phyloP scores from a whole-genome alignment of 208 protist species.

The Acanthamoeba triangularis region DNA sequence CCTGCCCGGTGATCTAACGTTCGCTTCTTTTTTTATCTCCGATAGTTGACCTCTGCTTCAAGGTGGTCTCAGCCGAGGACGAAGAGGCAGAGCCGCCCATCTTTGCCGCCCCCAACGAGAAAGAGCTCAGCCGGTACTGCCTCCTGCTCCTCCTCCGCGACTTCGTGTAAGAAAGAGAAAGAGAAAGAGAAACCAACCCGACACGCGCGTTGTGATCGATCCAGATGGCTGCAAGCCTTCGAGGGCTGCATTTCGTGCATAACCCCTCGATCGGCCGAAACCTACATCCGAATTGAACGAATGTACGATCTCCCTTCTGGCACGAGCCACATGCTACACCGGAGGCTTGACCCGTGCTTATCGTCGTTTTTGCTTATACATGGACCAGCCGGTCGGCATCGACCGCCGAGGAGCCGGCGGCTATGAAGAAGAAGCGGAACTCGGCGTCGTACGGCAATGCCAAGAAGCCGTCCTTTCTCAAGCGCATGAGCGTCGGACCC shows the following conservation, averaged over 20 bases:
- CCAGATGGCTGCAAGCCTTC: constrained; percentile 38
- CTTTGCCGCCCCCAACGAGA: not conserved
- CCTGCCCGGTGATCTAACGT: not conserved
- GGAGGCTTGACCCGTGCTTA: too few species aligned
- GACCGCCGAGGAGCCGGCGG: not conserved
- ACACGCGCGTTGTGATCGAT: not conserved
- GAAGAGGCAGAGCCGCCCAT: constrained; percentile 34
- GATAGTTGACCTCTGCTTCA: constrained; percentile 7
- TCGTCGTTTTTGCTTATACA: too few species aligned
- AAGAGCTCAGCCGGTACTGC: constrained; percentile 27
- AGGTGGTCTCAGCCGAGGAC: not conserved
- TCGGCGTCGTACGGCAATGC: not conserved
- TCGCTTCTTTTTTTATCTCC: not conserved
- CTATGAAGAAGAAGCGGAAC: constrained; percentile 39
- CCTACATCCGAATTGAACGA: constrained; percentile 54
- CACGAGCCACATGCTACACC: not conserved
- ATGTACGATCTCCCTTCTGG: not conserved
- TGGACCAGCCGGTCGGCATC: not conserved
- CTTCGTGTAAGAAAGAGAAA: not conserved
- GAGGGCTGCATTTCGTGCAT: constrained; percentile 57
- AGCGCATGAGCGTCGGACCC: constrained; percentile 54
- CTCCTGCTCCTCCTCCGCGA: too few species aligned
- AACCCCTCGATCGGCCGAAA: constrained; percentile 7
- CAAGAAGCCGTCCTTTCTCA: constrained; percentile 17
- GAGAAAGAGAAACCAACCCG: too few species aligned